These are phyloP conservation scores for Beauveria scarabaeidicola DNA, from an alignment of 2,329 filamentous ascomycete species.

Conservation along the genomic window DNA sequence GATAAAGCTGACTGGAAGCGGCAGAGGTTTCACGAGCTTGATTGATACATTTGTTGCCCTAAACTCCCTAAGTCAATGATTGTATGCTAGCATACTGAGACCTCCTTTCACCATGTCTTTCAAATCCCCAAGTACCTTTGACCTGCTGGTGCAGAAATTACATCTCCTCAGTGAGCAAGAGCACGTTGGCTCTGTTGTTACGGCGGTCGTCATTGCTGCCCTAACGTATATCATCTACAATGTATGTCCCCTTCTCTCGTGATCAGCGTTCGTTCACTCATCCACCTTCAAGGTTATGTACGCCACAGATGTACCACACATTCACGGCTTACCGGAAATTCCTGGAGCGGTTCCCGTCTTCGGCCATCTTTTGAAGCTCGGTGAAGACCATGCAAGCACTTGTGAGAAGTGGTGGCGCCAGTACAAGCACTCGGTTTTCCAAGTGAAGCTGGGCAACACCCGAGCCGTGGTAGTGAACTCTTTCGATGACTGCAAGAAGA, in stretches of 20 bases:
- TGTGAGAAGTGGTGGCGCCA: slow-evolving; percentile 42
- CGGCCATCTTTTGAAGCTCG: slow-evolving; percentile 41
- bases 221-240: background rate
- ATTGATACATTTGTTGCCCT: no score
- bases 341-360: slow-evolving; percentile 40
- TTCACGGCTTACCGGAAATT: slow-evolving; percentile 40
- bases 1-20: no score
- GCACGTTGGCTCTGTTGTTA: background rate
- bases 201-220: background rate
- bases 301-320: slow-evolving; percentile 38
- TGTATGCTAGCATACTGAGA: no score
- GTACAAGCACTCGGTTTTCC: slow-evolving; percentile 39
- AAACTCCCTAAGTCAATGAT: no score
- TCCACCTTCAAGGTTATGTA: slow-evolving; percentile 16
- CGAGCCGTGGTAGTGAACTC: slow-evolving; percentile 44
- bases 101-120: no score
- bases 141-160: no score
- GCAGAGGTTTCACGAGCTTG: no score
- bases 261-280: background rate
- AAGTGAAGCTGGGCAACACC: slow-evolving; percentile 45
- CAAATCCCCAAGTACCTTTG: no score
- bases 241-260: background rate
- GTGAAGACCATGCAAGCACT: slow-evolving; percentile 43
- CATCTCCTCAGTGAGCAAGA: background rate
- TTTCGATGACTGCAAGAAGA: slow-evolving; percentile 42